Percentiles rank a stretch among this genome's conserved stretches.
Conservation (phyloP, 1,284 basidiomycete species). For the Cutaneotrichosporon spelunceum region DNA sequence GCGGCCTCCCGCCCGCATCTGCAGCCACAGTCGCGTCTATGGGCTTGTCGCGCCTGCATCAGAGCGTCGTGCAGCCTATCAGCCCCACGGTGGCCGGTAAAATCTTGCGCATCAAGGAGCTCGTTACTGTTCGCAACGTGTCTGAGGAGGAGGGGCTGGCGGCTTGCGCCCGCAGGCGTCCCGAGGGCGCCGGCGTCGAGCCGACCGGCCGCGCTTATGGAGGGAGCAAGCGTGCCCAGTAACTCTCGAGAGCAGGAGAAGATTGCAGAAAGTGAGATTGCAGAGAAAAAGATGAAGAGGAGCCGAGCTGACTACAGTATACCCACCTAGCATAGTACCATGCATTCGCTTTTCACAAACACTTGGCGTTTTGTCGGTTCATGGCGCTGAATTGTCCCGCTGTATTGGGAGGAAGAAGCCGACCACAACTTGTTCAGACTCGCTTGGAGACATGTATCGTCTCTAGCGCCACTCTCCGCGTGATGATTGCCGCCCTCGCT, state of each 20-base stretch:
- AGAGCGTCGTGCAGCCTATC: conserved; percentile 53
- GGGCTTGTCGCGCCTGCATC: conserved; percentile 53
- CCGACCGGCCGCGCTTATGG: conserved; percentile 5
- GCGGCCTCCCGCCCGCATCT: conserved; percentile 52
- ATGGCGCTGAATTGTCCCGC: neutral
- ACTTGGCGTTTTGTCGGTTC: neutral
- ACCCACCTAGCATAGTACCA: conserved; percentile 12
- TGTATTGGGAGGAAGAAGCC: neutral
- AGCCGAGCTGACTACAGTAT: neutral
- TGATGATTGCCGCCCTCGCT: neutral
- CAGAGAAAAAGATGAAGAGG: too few species aligned
- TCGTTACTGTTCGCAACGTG: conserved; percentile 56
- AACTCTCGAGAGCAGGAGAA: neutral
- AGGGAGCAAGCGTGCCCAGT: neutral
- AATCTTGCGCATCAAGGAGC: conserved; percentile 56
- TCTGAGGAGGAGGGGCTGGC: conserved; percentile 34
- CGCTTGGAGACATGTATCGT: neutral
- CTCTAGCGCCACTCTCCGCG: neutral
- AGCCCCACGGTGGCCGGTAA: conserved; percentile 50
- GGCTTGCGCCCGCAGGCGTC: conserved; percentile 29
- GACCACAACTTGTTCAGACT: neutral
- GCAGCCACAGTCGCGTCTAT: conserved; percentile 51
- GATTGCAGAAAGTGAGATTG: neutral
- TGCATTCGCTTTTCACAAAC: conserved; percentile 6
- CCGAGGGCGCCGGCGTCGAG: conserved; percentile 45